phyloP scores from a whole-genome alignment of 768 basidiomycete genomes.

The Rhizopogon vinicolor region DNA sequence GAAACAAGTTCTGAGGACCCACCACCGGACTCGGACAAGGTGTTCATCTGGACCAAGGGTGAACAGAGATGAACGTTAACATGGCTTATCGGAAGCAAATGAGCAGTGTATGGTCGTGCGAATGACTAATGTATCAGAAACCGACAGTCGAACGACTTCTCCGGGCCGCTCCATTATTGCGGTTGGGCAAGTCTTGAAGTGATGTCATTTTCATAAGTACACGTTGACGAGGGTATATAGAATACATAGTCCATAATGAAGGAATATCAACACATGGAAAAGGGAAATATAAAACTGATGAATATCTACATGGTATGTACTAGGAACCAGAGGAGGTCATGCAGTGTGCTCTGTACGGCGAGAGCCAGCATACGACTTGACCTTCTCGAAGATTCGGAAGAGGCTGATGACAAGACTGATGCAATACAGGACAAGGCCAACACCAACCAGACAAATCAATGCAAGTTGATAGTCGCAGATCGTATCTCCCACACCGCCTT shows the following conservation, averaged over 20 bases:
- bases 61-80: neutral
- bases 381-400: conserved; percentile 85
- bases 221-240: neutral
- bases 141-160: too few species aligned
- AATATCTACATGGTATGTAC: neutral
- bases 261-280: neutral
- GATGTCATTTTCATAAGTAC: neutral
- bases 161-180: too few species aligned
- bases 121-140: neutral
- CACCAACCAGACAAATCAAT: conserved; percentile 72
- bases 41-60: conserved; percentile 13
- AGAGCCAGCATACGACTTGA: conserved; percentile 61
- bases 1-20: conserved; percentile 8
- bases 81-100: too few species aligned
- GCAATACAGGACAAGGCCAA: conserved; percentile 78
- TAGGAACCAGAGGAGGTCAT: neutral
- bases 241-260: neutral
- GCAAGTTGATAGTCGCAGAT: conserved; percentile 76
- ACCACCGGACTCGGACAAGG: conserved; percentile 9
- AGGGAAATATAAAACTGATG: neutral
- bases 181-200: too few species aligned
- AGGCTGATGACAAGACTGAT: conserved; percentile 80
- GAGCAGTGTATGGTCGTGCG: neutral
- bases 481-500: conserved; percentile 45
- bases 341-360: conserved; percentile 5